These are phyloP conservation scores for Paraphoma chrysanthemicola DNA, from an alignment of 2,329 filamentous ascomycete species.

Conservation along the genomic window DNA sequence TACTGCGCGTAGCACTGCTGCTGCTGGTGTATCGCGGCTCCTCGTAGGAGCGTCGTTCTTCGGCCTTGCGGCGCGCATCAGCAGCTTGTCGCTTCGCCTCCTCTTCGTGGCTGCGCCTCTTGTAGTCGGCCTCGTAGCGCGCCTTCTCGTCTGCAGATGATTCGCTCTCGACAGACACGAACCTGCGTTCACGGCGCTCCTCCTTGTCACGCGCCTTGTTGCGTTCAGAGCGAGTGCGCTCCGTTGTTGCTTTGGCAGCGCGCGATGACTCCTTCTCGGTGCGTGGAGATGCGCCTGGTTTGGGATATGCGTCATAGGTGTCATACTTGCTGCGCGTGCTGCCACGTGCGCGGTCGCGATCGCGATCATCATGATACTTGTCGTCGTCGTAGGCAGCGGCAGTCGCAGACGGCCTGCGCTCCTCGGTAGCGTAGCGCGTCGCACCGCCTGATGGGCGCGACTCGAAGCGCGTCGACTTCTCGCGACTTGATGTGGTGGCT, in stretches of 20 bases:
- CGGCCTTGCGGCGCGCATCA: constrained; percentile 34
- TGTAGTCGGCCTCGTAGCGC: constrained; percentile 40
- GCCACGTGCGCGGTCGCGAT: constrained; percentile 1
- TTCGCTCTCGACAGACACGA: constrained; percentile 42
- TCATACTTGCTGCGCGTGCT: constrained; percentile 46
- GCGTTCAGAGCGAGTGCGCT: constrained; percentile 49
- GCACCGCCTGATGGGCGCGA: constrained; percentile 35
- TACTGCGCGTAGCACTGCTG: constrained; percentile 26
- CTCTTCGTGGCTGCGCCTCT: constrained; percentile 34
- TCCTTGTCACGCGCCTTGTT: constrained; percentile 50
- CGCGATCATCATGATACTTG: constrained; percentile 49
- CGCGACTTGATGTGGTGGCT: constrained; percentile 27
- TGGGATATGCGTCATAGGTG: constrained; percentile 47
- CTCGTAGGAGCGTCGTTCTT: constrained; percentile 40
- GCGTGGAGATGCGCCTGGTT: constrained; percentile 34
- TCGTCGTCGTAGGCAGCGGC: constrained; percentile 34
- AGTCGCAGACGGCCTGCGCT: constrained; percentile 33
- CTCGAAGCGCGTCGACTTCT: constrained; percentile 45
- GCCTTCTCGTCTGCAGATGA: constrained; percentile 40
- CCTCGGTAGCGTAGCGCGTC: constrained; percentile 40
- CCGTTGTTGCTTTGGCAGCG: constrained; percentile 37
- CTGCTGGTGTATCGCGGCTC: constrained; percentile 24
- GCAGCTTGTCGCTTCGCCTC: constrained; percentile 29
- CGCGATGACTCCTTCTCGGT: constrained; percentile 35
- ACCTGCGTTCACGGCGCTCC: constrained; percentile 48